A percentile compares a stretch with the other conserved stretches of the same genome.
These are phyloP conservation scores for Artemisia argyi DNA, from an alignment of 129 eudicot genomes.

Conservation along the genomic window DNA sequence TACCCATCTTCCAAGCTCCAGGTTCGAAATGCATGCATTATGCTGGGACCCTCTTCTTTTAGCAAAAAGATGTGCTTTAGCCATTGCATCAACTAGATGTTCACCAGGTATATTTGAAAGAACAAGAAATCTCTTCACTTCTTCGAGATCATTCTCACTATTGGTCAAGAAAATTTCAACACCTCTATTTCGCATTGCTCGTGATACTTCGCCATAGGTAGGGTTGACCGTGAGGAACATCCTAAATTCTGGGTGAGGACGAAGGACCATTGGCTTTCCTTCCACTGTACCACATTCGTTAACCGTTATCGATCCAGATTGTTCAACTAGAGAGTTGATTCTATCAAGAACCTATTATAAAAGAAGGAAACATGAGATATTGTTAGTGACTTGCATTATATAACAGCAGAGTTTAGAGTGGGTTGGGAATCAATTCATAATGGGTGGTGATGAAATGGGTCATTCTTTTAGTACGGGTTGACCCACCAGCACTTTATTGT, in stretches of 20 bases:
- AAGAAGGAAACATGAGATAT: constrained; percentile 7
- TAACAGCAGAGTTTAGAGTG: not conserved
- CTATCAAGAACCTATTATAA: constrained; percentile 87
- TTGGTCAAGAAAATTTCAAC: constrained; percentile 68
- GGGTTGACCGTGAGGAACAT: constrained; percentile 96
- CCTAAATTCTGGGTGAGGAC: constrained; percentile 83
- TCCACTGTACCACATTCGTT: constrained; percentile 88
- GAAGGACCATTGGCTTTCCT: constrained; percentile 76
- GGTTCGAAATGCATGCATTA: constrained; percentile 55
- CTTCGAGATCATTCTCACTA: constrained; percentile 54
- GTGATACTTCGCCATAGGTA: constrained; percentile 82
- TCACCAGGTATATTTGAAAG: constrained; percentile 67
- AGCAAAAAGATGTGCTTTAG: constrained; percentile 74
- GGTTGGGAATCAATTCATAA: not conserved
- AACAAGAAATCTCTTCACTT: constrained; percentile 72
- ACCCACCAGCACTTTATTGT: not conserved
- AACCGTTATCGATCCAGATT: constrained; percentile 87
- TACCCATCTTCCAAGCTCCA: constrained; percentile 93
- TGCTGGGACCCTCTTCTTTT: constrained; percentile 46
- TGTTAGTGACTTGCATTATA: not conserved
- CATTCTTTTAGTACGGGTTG: not conserved
- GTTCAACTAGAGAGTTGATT: constrained; percentile 94
- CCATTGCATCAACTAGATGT: constrained; percentile 68
- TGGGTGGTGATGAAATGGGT: not conserved
- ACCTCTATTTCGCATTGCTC: constrained; percentile 98